phyloP scores from a whole-genome alignment of 805 yeast species.

The Ogataea saltuana region DNA sequence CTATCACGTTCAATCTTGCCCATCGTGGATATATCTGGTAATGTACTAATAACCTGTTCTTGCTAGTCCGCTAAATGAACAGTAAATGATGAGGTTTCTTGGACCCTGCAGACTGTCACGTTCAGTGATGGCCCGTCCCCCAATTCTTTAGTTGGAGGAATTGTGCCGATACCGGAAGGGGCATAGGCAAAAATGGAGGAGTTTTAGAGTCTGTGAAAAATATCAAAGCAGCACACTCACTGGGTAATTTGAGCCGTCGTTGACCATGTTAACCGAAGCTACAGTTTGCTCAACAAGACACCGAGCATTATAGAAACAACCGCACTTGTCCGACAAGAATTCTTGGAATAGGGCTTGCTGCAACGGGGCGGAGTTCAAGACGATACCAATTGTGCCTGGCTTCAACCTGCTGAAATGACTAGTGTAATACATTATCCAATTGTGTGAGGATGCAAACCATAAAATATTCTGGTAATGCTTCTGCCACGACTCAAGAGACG shows the following conservation, averaged over 20 bases:
- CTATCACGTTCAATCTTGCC: conserved; percentile 33
- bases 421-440: conserved; percentile 49
- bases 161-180: conserved; percentile 60
- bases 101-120: conserved; percentile 31
- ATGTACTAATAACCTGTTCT: conserved; percentile 41
- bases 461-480: conserved; percentile 45
- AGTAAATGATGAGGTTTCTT: conserved; percentile 45
- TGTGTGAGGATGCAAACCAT: conserved; percentile 50
- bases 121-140: conserved; percentile 47
- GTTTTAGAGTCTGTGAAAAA: conserved; percentile 53
- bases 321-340: conserved; percentile 41
- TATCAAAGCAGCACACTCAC: conserved; percentile 52
- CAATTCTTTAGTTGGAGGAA: conserved; percentile 58
- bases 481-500: conserved; percentile 38
- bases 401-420: conserved; percentile 39
- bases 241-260: conserved; percentile 17
- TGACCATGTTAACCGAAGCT: conserved; percentile 60
- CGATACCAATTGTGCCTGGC: conserved; percentile 40
- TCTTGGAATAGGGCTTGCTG: conserved; percentile 45
- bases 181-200: conserved; percentile 59
- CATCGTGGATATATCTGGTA: conserved; percentile 47
- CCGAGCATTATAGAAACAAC: conserved; percentile 41
- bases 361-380: conserved; percentile 40
- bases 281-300: conserved; percentile 41
- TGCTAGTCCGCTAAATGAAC: conserved; percentile 41